Base-by-base conservation (phyloP, 2,329 filamentous ascomycete species). In the Eutypella sp. region DNA sequence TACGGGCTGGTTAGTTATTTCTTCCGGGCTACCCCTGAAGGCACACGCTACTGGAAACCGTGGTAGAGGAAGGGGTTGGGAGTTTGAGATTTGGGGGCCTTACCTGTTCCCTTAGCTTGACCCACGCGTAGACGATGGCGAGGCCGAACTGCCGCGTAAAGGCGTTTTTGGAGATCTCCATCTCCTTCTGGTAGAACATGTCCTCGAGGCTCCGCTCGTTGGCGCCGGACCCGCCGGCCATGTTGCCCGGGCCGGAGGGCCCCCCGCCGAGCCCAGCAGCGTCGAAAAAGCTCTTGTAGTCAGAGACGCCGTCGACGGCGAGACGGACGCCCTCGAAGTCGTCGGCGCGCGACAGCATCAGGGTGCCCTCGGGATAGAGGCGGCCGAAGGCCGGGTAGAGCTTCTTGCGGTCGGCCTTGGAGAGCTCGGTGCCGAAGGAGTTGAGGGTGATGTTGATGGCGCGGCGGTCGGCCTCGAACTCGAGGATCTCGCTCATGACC, bases 371-470 rank as follows among this genome's bases (percentile, higher is more conserved):
- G 0, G 93, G 93, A 57, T 96, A 95, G 38, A 99, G 76, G 60
- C 84, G 85, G 45, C 93, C 93, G 55, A 99, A 95, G 65, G 72
- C 85, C 23, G 93, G 95, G 67, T 99, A 99, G 40, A 99, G 78
- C 78, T 96, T 99, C 73, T 88, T 95, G 59, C 93, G 85, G 65
- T 97, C 93, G 37, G 81, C 79, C 79, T 99, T 99, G 59, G 84
- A 86, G 41, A 99, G 78, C 67, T 99, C 93, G 8, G 95, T 99
- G 52, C 93, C 93, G 60, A 99, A 97, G 0, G 91, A 96, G 76
- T 99, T 99, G 58, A 99, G 81, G 2, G 93, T 99, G 67, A 99
- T 99, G 73, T 99, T 99, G 76, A 99, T 99, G 59, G 91, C 89
- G 65, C 93, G 82, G 56, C 93, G 82, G 65, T 99, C 93, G 20